Conservation (phyloP, 345 rosid genomes). For the Hibiscus trionum region DNA sequence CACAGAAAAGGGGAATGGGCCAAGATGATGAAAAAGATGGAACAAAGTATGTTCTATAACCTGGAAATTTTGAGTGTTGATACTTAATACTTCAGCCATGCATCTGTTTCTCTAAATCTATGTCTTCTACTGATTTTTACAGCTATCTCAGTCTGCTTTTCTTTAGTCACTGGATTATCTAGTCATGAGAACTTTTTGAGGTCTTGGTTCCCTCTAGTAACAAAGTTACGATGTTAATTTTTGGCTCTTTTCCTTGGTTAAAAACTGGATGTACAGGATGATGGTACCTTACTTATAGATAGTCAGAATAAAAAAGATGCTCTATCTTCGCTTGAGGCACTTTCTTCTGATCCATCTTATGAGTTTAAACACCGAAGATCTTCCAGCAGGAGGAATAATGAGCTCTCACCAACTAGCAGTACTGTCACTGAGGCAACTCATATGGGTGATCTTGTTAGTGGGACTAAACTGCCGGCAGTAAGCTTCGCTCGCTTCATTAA, state of each 20-base stretch:
- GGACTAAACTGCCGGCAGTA: slow-evolving; percentile 40
- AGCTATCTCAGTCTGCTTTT: background rate
- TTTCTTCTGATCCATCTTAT: slow-evolving; percentile 42
- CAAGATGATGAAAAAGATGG: background rate
- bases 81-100: background rate
- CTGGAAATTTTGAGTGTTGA: background rate
- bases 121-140: background rate
- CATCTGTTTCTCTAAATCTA: background rate
- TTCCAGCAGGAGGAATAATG: slow-evolving; percentile 76
- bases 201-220: background rate
- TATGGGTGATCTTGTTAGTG: slow-evolving; percentile 42
- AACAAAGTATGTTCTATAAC: background rate
- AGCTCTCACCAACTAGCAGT: slow-evolving; percentile 60
- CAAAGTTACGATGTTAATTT: slow-evolving; percentile 1
- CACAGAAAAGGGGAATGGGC: background rate
- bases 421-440: slow-evolving; percentile 59
- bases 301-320: slow-evolving; percentile 47
- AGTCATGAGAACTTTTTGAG: background rate
- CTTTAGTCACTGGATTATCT: background rate
- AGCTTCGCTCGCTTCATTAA: slow-evolving; percentile 14
- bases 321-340: slow-evolving; percentile 37
- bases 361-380: slow-evolving; percentile 59
- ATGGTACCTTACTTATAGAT: slow-evolving; percentile 52
- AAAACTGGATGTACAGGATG: slow-evolving; percentile 45
- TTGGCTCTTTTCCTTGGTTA: slow-evolving; percentile 24